Percentiles rank a stretch among this genome's conserved stretches.
Evolutionary conservation across 768 basidiomycete genomes (phyloP).

Genomic region (Pleurotus ostreatus): DNA sequence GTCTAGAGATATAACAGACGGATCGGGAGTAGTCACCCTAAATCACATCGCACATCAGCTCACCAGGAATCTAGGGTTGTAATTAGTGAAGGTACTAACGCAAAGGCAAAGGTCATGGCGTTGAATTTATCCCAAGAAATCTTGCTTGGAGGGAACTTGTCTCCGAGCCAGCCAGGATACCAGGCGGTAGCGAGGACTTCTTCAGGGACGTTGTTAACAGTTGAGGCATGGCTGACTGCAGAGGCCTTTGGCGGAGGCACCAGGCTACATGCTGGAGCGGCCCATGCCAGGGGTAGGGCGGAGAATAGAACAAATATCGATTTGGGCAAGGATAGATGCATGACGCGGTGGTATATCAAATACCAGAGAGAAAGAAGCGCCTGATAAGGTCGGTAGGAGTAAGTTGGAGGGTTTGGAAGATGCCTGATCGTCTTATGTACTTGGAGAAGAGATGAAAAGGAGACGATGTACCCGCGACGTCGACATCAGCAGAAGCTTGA

Average conservation of each 20-base stretch:
- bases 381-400: neutral
- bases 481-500: neutral
- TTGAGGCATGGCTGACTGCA: neutral
- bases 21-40: conserved; percentile 33
- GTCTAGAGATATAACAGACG: conserved; percentile 29
- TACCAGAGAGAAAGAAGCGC: neutral
- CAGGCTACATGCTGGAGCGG: conserved; percentile 29
- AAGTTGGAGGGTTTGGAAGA: neutral
- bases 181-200: conserved; percentile 48
- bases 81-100: conserved; percentile 26
- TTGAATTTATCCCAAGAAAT: conserved; percentile 57
- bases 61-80: neutral
- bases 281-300: conserved; percentile 18
- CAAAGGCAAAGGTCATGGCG: conserved; percentile 43
- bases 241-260: conserved; percentile 21
- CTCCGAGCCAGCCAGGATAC: conserved; percentile 51
- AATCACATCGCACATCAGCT: neutral
- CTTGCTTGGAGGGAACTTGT: conserved; percentile 32
- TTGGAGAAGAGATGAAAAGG: neutral
- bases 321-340: conserved; percentile 9
- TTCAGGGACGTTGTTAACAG: conserved; percentile 11
- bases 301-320: conserved; percentile 23
- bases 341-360: neutral
- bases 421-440: conserved; percentile 1
- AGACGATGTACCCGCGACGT: too few relatives aligned